A percentile compares a stretch with the other conserved stretches of the same genome.
Conservation (phyloP, 2,329 filamentous ascomycete genomes). For the Albophoma yamanashiensis region DNA sequence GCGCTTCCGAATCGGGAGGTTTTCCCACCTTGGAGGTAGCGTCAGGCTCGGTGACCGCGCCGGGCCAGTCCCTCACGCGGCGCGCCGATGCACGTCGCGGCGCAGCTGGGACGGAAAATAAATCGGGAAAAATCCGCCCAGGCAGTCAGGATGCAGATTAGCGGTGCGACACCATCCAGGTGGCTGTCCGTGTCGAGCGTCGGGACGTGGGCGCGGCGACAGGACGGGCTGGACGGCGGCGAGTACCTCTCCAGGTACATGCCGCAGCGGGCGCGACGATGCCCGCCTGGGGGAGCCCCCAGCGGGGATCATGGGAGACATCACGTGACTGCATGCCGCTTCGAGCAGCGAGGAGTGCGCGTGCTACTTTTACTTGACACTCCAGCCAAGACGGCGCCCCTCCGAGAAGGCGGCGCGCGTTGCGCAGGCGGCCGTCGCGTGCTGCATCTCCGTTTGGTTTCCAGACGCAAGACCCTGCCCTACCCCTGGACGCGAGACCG, state of each 20-base stretch:
- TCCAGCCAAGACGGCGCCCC: background rate
- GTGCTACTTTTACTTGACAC: too few species aligned
- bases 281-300: background rate
- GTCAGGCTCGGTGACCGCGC: background rate
- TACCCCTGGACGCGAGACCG: too few species aligned
- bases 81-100: background rate
- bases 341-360: too few species aligned
- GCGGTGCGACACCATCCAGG: background rate
- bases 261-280: background rate
- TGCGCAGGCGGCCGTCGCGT: background rate
- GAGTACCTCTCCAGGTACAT: background rate
- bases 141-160: background rate
- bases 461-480: too few species aligned
- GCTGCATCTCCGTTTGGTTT: background rate
- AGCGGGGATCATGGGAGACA: background rate
- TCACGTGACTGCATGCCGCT: background rate
- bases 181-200: background rate
- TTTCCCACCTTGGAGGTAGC: slow-evolving; percentile 8
- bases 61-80: background rate
- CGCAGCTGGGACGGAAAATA: background rate
- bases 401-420: background rate
- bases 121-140: background rate
- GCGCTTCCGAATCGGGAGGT: slow-evolving; percentile 29
- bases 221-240: background rate
- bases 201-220: background rate